phyloP scores from a whole-genome alignment of 1,139 yeast species.

The Yamadazyma mexicana region DNA sequence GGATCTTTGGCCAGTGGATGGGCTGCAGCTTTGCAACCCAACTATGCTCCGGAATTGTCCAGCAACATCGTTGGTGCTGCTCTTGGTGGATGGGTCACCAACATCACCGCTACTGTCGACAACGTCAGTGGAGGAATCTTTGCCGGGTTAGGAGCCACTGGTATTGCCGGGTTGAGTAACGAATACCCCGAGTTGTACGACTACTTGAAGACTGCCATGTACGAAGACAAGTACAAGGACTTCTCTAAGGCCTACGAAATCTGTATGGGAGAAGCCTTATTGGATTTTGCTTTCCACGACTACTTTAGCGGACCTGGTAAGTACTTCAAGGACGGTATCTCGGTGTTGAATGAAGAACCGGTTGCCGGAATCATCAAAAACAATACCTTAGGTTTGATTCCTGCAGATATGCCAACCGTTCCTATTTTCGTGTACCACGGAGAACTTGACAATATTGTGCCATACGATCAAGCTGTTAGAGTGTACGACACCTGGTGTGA shows the following conservation, averaged over 20 bases:
- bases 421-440: constrained; percentile 39
- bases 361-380: constrained; percentile 17
- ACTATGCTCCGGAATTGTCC: constrained; percentile 31
- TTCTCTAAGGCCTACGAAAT: constrained; percentile 16
- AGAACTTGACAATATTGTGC: constrained; percentile 27
- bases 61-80: constrained; percentile 29
- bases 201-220: constrained; percentile 10
- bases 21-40: constrained; percentile 33
- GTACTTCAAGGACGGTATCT: constrained; percentile 19
- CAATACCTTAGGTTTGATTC: constrained; percentile 22
- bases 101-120: constrained; percentile 23
- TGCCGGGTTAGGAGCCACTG: constrained; percentile 30
- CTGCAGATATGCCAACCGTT: constrained; percentile 23
- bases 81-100: constrained; percentile 36
- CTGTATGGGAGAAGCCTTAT: constrained; percentile 17
- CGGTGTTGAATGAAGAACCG: constrained; percentile 16
- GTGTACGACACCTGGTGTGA: constrained; percentile 33
- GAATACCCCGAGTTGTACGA: constrained; percentile 25
- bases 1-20: constrained; percentile 35
- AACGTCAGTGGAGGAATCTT: constrained; percentile 24
- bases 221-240: constrained; percentile 13
- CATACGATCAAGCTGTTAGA: constrained; percentile 23
- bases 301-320: constrained; percentile 17
- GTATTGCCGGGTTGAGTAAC: constrained; percentile 28
- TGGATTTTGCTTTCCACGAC: constrained; percentile 14